Conservation (phyloP, 441 rosid species). For the Daphne laureola region DNA sequence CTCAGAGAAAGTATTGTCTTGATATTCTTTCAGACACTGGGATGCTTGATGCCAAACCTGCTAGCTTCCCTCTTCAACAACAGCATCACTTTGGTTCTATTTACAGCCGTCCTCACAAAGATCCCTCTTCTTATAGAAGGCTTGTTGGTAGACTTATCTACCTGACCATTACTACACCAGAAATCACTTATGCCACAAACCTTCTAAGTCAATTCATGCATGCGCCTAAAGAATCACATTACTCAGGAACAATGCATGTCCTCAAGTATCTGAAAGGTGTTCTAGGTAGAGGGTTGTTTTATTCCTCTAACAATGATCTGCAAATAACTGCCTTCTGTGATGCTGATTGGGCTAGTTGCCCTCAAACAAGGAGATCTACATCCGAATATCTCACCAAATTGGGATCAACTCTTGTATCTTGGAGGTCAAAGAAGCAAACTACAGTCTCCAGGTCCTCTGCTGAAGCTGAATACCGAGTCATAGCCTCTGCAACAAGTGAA, state of each 20-base stretch:
- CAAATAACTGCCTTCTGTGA: neutral
- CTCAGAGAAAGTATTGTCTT: too few relatives aligned
- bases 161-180: neutral
- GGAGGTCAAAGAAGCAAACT: conserved; percentile 1
- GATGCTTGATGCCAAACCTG: too few relatives aligned
- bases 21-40: too few relatives aligned
- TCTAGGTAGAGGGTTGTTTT: neutral
- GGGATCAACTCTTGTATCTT: neutral
- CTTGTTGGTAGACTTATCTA: neutral
- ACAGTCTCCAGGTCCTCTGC: neutral
- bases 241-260: neutral
- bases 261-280: neutral
- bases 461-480: neutral
- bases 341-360: conserved; percentile 2
- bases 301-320: neutral
- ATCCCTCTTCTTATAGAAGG: neutral
- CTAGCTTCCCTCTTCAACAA: too few relatives aligned
- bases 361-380: neutral
- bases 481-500: neutral
- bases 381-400: neutral
- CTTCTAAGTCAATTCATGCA: conserved; percentile 1
- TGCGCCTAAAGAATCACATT: neutral
- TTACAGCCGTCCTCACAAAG: neutral
- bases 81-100: too few relatives aligned
- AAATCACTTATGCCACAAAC: neutral